Percentiles rank a stretch among this genome's conserved stretches.
Evolutionary conservation across 1,284 basidiomycete species (phyloP).

Genomic region (Irpex sp.): DNA sequence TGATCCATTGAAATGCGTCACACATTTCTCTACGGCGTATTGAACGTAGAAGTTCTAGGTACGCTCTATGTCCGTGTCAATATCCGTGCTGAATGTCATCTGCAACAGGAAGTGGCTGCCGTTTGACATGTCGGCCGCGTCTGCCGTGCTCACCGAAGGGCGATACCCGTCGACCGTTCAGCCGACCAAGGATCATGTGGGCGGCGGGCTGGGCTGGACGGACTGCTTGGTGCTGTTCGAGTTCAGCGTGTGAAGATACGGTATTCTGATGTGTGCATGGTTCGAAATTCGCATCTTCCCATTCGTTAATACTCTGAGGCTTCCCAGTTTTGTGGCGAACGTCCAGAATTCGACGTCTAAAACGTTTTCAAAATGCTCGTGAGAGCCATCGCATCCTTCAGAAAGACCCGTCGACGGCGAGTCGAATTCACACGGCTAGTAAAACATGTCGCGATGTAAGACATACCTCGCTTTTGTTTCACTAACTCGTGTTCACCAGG

Average conservation of each 20-base stretch:
- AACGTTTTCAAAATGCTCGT: background rate
- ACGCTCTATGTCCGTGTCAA: background rate
- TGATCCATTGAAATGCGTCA: background rate
- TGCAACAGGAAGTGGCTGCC: background rate
- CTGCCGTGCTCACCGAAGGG: background rate
- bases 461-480: background rate
- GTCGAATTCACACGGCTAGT: too few species aligned
- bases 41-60: background rate
- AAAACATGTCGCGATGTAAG: too few species aligned
- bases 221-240: background rate
- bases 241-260: background rate
- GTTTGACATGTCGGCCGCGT: background rate
- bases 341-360: background rate
- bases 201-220: background rate
- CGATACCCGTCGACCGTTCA: background rate
- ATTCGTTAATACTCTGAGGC: background rate
- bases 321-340: background rate
- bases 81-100: background rate
- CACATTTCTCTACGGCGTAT: background rate
- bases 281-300: background rate
- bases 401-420: too few species aligned
- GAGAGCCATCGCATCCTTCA: background rate
- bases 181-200: background rate
- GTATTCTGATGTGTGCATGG: background rate
- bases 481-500: background rate